Conservation (phyloP, 2,329 filamentous ascomycete genomes). For the Cladobotryum mycophilum region DNA sequence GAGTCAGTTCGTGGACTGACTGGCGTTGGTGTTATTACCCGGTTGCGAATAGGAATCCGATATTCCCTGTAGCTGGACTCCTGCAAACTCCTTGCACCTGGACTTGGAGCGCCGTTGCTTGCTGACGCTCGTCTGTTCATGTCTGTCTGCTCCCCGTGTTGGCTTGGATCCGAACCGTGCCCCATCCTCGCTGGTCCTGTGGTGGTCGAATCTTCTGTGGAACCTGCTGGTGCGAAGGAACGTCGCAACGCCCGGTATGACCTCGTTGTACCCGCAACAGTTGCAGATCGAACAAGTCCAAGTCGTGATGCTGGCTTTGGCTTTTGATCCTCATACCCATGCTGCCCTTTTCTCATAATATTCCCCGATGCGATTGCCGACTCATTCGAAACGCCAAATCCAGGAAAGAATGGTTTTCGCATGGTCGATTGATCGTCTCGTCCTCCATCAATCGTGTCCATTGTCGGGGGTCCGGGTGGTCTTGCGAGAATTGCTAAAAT, state of each 20-base stretch:
- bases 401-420: neutral
- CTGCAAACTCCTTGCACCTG: neutral
- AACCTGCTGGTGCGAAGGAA: neutral
- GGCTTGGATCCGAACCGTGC: neutral
- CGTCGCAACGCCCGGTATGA: neutral
- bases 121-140: neutral
- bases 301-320: neutral
- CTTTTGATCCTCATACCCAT: neutral
- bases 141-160: neutral
- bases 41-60: neutral
- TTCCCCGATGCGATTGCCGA: neutral
- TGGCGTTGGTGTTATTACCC: neutral
- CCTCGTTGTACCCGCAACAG: neutral
- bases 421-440: neutral
- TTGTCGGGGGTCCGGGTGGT: too few species aligned
- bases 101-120: neutral
- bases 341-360: neutral
- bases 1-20: neutral
- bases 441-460: neutral
- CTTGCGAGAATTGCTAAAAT: too few species aligned
- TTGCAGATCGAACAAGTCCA: neutral
- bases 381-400: neutral
- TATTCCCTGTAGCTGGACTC: neutral
- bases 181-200: neutral
- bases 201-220: neutral